Evolutionary conservation across 2,329 filamentous ascomycete species (phyloP).

Genomic region (Diaporthe destruens): DNA sequence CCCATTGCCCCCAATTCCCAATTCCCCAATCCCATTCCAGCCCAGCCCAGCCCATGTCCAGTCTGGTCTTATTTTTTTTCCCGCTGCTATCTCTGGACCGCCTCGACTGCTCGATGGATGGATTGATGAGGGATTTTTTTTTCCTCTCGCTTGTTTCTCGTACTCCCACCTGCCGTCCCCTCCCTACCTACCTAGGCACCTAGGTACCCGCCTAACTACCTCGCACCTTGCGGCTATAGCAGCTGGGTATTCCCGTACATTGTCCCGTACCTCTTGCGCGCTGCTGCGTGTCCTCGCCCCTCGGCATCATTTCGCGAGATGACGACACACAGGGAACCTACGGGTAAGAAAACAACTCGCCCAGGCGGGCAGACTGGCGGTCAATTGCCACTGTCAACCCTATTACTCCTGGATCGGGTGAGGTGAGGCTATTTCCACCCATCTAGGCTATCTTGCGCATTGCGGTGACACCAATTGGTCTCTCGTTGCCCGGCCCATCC

Average conservation of each 20-base stretch:
- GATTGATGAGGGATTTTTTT: constrained; percentile 35
- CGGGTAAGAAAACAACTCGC: constrained; percentile 27
- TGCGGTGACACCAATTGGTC: constrained; percentile 39
- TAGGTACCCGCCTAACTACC: too few species aligned
- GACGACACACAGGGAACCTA: constrained; percentile 38
- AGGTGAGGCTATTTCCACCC: constrained; percentile 35
- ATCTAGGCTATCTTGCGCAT: not conserved
- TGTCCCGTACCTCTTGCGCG: constrained; percentile 2
- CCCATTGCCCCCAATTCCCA: not conserved
- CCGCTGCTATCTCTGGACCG: constrained; percentile 19
- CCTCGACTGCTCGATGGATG: constrained; percentile 32
- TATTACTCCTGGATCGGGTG: constrained; percentile 4
- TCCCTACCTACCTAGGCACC: constrained; percentile 11
- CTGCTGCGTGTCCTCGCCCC: constrained; percentile 33
- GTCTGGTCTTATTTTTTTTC: constrained; percentile 5
- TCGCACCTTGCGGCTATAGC: too few species aligned
- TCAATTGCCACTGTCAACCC: constrained; percentile 28
- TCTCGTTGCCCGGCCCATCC: constrained; percentile 6
- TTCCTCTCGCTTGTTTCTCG: constrained; percentile 1
- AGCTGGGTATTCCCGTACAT: too few species aligned
- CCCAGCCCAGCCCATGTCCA: constrained; percentile 17
- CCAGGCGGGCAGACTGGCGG: constrained; percentile 28
- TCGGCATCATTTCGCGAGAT: constrained; percentile 41
- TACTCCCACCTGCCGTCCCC: not conserved
- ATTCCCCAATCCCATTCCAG: constrained; percentile 18